Conservation (phyloP, 495 filamentous ascomycete genomes). For the Entonaema liquescens region DNA sequence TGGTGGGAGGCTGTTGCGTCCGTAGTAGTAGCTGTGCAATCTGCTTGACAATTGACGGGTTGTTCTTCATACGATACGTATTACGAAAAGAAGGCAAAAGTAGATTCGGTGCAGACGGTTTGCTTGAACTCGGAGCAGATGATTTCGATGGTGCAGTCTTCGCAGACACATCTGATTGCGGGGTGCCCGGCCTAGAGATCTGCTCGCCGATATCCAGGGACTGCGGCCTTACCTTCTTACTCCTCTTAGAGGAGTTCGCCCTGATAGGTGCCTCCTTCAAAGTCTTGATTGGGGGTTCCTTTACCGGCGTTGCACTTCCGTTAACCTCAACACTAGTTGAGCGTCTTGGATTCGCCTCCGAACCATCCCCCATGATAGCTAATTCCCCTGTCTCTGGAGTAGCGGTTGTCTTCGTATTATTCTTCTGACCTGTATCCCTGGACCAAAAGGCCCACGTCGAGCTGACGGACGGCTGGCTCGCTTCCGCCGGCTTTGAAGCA, state of each 20-base stretch:
- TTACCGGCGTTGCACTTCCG: constrained; percentile 49
- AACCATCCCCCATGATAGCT: constrained; percentile 71
- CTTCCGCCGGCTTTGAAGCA: constrained; percentile 28
- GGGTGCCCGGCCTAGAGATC: constrained; percentile 46
- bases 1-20: constrained; percentile 65
- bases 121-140: constrained; percentile 44
- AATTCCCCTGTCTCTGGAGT: constrained; percentile 68
- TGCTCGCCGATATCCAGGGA: constrained; percentile 59
- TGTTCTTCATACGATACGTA: constrained; percentile 72
- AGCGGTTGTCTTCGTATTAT: constrained; percentile 43
- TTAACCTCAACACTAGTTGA: constrained; percentile 64
- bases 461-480: constrained; percentile 49
- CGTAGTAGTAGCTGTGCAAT: constrained; percentile 72
- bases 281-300: constrained; percentile 46
- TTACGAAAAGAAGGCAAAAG: constrained; percentile 72
- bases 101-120: constrained; percentile 63
- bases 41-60: constrained; percentile 75
- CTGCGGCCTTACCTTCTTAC: constrained; percentile 58
- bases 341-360: constrained; percentile 67
- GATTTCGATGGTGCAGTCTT: constrained; percentile 36
- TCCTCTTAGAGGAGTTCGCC: constrained; percentile 50
- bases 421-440: constrained; percentile 61
- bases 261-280: constrained; percentile 38
- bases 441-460: constrained; percentile 92
- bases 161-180: constrained; percentile 47